These are phyloP conservation scores for Candida parachauliodes DNA, from an alignment of 805 yeast genomes.

Conservation along the genomic window DNA sequence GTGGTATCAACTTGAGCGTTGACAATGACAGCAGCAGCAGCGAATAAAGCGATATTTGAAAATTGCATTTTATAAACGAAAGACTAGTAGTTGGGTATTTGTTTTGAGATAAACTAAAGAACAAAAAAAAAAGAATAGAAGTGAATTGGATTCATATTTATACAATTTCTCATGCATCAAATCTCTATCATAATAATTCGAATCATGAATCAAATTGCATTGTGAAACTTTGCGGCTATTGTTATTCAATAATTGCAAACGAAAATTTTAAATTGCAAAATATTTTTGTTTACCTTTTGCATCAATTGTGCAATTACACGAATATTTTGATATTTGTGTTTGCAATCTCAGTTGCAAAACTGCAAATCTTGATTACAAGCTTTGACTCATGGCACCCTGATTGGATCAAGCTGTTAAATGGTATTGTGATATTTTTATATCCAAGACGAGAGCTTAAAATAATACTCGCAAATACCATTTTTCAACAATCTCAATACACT, in stretches of 20 bases:
- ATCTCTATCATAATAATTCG: too few species aligned
- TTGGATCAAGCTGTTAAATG: too few species aligned
- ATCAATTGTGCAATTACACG: background rate
- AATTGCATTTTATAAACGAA: conserved; percentile 44
- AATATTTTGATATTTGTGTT: too few species aligned
- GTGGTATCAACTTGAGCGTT: conserved; percentile 29
- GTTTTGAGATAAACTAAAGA: conserved; percentile 14
- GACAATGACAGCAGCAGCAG: conserved; percentile 32
- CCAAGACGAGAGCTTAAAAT: too few species aligned
- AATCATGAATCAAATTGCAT: too few species aligned
- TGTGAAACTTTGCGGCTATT: background rate
- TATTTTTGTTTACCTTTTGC: background rate
- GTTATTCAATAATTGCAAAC: conserved; percentile 10
- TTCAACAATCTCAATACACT: too few species aligned
- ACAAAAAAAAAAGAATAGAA: background rate
- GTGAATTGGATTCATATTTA: background rate
- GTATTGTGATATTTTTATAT: too few species aligned
- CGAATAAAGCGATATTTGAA: conserved; percentile 34
- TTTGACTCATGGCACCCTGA: too few species aligned
- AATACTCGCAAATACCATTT: too few species aligned
- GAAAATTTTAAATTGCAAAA: background rate
- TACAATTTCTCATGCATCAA: too few species aligned
- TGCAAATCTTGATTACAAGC: too few species aligned
- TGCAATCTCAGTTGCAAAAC: too few species aligned
- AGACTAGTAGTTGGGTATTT: conserved; percentile 28